Evolutionary conservation across 2,329 filamentous ascomycete species (phyloP).

Genomic region (Trichoderma guizhouense): DNA sequence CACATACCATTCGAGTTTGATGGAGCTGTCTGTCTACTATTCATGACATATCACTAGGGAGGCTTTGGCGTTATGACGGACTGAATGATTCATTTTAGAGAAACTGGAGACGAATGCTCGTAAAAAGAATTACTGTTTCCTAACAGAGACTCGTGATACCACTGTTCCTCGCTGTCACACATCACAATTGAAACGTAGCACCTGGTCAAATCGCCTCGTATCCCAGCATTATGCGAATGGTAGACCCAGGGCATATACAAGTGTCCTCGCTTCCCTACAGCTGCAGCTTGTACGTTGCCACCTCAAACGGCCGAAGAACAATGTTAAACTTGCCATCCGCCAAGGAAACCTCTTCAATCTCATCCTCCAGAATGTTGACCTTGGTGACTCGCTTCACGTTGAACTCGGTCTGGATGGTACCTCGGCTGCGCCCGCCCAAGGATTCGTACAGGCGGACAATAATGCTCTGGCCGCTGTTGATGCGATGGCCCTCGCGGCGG

Average conservation of each 20-base stretch:
- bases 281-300: conserved; percentile 71
- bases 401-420: conserved; percentile 64
- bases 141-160: neutral
- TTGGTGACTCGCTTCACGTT: conserved; percentile 74
- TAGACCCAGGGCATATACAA: conserved; percentile 26
- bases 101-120: neutral
- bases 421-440: conserved; percentile 75
- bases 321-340: conserved; percentile 53
- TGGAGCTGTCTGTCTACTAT: neutral
- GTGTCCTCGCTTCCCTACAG: conserved; percentile 35
- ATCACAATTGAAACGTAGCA: neutral
- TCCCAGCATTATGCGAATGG: conserved; percentile 20
- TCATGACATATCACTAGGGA: neutral
- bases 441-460: conserved; percentile 86
- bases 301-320: conserved; percentile 75
- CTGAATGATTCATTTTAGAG: neutral
- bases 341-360: conserved; percentile 62
- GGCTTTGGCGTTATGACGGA: conserved; percentile 12
- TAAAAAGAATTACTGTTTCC: neutral
- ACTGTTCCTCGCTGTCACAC: neutral
- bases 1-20: neutral
- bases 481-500: conserved; percentile 56
- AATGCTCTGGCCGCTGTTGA: conserved; percentile 70
- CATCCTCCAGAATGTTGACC: conserved; percentile 86
- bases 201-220: neutral